These are phyloP conservation scores for Trichomonas vaginalis DNA, from an alignment of 208 protist genomes.

Conservation along the genomic window DNA sequence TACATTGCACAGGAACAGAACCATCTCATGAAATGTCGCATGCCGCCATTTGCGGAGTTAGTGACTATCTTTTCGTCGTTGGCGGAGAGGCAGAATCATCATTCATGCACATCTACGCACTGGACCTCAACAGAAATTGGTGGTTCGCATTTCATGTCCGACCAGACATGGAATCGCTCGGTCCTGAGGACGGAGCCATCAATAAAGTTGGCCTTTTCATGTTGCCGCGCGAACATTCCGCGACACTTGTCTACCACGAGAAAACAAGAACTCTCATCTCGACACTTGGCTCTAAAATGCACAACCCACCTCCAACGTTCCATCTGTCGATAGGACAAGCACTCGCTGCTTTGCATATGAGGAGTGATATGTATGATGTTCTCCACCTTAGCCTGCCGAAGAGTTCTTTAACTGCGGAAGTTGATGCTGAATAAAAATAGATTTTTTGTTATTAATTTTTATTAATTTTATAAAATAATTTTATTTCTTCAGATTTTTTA, in stretches of 20 bases:
- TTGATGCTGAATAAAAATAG: background rate
- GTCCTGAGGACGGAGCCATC: background rate
- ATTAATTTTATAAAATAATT: too few relatives aligned
- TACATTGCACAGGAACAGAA: background rate
- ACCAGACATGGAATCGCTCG: background rate
- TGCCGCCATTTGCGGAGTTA: background rate
- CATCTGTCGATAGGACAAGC: background rate
- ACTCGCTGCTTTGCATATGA: background rate
- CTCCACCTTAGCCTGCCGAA: background rate
- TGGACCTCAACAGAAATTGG: background rate
- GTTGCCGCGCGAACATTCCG: background rate
- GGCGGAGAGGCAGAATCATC: background rate
- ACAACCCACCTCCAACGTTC: background rate
- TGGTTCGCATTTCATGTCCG: slow-evolving; percentile 11
- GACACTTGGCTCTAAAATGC: background rate
- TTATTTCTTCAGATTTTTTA: too few relatives aligned
- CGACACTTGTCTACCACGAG: background rate
- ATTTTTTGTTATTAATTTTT: background rate
- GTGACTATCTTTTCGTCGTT: background rate
- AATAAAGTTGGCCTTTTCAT: background rate
- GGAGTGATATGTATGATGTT: background rate
- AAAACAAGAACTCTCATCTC: background rate
- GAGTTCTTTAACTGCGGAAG: background rate
- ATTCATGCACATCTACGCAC: background rate
- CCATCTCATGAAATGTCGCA: background rate